A percentile compares a stretch with the other conserved stretches of the same genome.
Conservation (phyloP, 176 grass and related monocot species). For the Musa acuminata region DNA sequence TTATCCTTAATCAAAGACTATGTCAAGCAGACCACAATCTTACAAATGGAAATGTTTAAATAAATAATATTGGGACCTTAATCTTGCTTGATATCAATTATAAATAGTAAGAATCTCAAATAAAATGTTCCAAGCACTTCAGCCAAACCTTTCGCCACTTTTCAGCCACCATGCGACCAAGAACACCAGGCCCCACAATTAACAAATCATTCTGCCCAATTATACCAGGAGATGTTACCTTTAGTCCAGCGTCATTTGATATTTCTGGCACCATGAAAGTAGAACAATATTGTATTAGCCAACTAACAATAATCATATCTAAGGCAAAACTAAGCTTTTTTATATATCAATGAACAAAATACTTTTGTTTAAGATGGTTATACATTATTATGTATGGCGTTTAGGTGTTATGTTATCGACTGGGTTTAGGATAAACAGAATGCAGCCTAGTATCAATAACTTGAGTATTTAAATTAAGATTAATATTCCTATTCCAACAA, state of each 20-base stretch:
- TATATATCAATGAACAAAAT: neutral
- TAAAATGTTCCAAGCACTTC: neutral
- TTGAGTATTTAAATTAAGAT: too few species aligned
- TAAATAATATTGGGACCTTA: neutral
- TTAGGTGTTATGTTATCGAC: too few species aligned
- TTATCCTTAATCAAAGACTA: too few species aligned
- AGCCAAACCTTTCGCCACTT: constrained; percentile 60
- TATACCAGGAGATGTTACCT: constrained; percentile 11
- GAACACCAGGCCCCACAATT: constrained; percentile 85
- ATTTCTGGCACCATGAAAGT: constrained; percentile 3
- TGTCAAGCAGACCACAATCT: too few species aligned
- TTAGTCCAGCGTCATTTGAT: constrained; percentile 18
- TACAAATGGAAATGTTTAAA: too few species aligned
- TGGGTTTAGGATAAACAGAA: too few species aligned
- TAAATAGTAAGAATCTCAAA: neutral
- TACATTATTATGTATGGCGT: neutral
- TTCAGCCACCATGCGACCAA: constrained; percentile 73
- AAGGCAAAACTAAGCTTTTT: neutral
- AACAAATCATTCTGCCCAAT: constrained; percentile 59
- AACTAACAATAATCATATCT: neutral
- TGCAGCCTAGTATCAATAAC: too few species aligned
- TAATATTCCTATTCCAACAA: too few species aligned
- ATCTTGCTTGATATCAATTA: neutral
- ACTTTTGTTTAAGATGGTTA: neutral
- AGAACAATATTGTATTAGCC: neutral